Evolutionary conservation across 208 protist genomes (phyloP).

Genomic region (Lotmaria passim): DNA sequence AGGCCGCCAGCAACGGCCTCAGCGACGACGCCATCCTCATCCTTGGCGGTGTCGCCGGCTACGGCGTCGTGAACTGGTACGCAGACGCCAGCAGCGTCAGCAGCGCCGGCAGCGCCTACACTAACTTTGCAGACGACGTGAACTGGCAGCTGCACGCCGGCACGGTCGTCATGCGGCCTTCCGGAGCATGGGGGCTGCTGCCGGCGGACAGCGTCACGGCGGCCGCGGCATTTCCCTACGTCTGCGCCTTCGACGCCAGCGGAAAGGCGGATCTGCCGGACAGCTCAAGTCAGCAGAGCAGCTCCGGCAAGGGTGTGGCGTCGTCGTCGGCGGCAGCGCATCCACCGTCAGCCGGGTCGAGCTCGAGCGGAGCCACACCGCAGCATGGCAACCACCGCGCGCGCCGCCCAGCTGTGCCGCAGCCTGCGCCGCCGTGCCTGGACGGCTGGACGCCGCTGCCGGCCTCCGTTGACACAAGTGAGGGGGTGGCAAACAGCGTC

Average conservation of each 20-base stretch:
- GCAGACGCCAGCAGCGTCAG: background rate
- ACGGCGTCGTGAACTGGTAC: slow-evolving; percentile 33
- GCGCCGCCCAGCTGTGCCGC: slow-evolving; percentile 36
- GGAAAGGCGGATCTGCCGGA: background rate
- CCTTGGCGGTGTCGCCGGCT: slow-evolving; percentile 31
- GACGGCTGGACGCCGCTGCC: slow-evolving; percentile 54
- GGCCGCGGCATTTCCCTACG: slow-evolving; percentile 36
- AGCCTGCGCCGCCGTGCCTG: slow-evolving; percentile 47
- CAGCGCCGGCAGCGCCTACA: slow-evolving; percentile 26
- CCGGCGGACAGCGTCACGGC: slow-evolving; percentile 23
- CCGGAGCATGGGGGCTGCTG: slow-evolving; percentile 50
- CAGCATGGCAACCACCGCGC: slow-evolving; percentile 8
- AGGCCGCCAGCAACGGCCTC: background rate
- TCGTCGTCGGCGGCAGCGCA: background rate
- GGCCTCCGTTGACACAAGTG: slow-evolving; percentile 28
- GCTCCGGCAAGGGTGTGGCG: background rate
- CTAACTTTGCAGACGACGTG: slow-evolving; percentile 41
- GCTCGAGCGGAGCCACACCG: slow-evolving; percentile 1
- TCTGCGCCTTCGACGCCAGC: slow-evolving; percentile 45
- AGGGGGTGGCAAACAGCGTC: slow-evolving; percentile 23
- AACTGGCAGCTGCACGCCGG: slow-evolving; percentile 44
- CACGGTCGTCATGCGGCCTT: slow-evolving; percentile 50
- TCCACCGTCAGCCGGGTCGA: background rate
- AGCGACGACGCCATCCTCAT: slow-evolving; percentile 19
- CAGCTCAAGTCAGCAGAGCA: background rate